Evolutionary conservation across 2,329 filamentous ascomycete species (phyloP).

Genomic region (Pyrenochaeta sp.): DNA sequence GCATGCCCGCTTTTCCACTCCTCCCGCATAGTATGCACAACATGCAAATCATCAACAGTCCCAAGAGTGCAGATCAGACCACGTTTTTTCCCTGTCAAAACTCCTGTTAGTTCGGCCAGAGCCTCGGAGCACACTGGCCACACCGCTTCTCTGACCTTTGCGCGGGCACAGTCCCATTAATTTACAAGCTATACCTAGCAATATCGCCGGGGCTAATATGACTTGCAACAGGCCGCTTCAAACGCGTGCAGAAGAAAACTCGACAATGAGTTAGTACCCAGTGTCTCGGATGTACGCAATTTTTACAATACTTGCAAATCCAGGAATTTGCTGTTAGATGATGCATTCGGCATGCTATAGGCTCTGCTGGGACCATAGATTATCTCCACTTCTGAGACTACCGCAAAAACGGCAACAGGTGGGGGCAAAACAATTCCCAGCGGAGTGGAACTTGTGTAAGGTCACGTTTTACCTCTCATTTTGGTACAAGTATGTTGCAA

Average conservation of each 20-base stretch:
- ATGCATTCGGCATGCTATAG: neutral
- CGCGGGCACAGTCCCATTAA: neutral
- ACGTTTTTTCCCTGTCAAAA: neutral
- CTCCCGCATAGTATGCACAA: slow-evolving; percentile 10
- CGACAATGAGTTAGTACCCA: neutral
- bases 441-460: neutral
- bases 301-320: neutral
- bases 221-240: slow-evolving; percentile 5
- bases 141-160: slow-evolving; percentile 28
- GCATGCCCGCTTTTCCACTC: neutral
- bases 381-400: neutral
- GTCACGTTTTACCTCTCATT: slow-evolving; percentile 15
- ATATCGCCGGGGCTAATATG: slow-evolving; percentile 2
- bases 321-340: neutral
- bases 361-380: neutral
- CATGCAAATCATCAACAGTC: slow-evolving; percentile 6
- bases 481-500: slow-evolving; percentile 11
- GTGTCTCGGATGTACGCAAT: neutral
- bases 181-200: slow-evolving; percentile 6
- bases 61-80: neutral
- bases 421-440: slow-evolving; percentile 5
- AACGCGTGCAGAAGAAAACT: neutral
- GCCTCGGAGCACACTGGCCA: slow-evolving; percentile 29
- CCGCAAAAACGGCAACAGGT: neutral
- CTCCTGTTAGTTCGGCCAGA: slow-evolving; percentile 14